Evolutionary conservation across 805 yeast species (phyloP).

Genomic region (Cyberlindnera americana): DNA sequence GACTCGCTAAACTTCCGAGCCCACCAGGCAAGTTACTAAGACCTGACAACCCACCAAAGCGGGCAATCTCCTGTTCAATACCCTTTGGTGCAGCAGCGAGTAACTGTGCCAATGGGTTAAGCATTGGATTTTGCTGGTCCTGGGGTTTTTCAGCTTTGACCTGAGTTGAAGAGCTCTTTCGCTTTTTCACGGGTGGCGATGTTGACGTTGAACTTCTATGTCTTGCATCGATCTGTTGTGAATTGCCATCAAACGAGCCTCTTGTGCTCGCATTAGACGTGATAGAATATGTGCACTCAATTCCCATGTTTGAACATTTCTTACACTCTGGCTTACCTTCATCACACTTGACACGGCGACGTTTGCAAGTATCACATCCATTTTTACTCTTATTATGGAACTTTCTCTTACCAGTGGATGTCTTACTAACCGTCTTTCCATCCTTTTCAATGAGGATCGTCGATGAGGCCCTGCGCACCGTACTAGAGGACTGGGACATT

Average conservation of each 20-base stretch:
- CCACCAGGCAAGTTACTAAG: background rate
- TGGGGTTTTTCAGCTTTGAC: background rate
- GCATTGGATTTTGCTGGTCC: background rate
- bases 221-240: background rate
- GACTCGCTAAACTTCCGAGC: background rate
- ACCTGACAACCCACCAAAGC: background rate
- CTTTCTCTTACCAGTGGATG: conserved; percentile 70
- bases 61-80: conserved; percentile 6
- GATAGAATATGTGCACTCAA: conserved; percentile 64
- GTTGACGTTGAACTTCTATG: background rate
- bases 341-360: conserved; percentile 90
- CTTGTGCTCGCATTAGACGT: background rate
- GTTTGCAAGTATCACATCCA: conserved; percentile 89
- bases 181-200: conserved; percentile 1
- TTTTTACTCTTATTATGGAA: conserved; percentile 85
- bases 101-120: conserved; percentile 2
- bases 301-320: conserved; percentile 75
- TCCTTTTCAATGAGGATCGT: conserved; percentile 32
- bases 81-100: conserved; percentile 7
- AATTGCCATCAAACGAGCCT: background rate
- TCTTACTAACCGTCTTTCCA: conserved; percentile 37
- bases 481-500: conserved; percentile 2
- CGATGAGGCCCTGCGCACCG: conserved; percentile 11
- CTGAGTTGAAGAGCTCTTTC: background rate
- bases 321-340: conserved; percentile 76